A percentile compares a stretch with the other conserved stretches of the same genome.
phyloP scores from a whole-genome alignment of 2,329 filamentous ascomycete species.

The Furcasterigmium sp. region DNA sequence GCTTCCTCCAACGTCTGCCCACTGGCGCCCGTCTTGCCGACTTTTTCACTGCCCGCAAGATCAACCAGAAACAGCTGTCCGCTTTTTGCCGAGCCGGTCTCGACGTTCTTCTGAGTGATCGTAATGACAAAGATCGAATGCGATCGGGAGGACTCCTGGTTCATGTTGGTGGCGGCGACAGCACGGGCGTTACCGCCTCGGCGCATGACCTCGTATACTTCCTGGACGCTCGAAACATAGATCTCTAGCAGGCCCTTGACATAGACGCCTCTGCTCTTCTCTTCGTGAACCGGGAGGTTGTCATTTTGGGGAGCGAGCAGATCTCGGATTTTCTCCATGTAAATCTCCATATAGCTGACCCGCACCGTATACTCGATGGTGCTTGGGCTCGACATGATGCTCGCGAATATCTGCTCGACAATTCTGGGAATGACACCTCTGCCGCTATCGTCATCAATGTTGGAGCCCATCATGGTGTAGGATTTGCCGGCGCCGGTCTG shows the following conservation, averaged over 20 bases:
- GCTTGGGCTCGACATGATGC: constrained; percentile 83
- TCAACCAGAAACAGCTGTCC: constrained; percentile 96
- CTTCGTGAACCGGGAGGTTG: constrained; percentile 95
- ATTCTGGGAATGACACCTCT: constrained; percentile 96
- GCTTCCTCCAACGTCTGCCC: constrained; percentile 96
- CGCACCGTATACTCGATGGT: constrained; percentile 98
- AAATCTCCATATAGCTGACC: constrained; percentile 99
- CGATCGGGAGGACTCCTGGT: constrained; percentile 94
- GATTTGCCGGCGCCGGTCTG: constrained; percentile 98
- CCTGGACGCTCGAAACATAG: constrained; percentile 90
- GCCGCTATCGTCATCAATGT: constrained; percentile 83
- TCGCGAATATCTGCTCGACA: constrained; percentile 94
- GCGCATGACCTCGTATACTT: constrained; percentile 96
- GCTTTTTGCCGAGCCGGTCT: constrained; percentile 92
- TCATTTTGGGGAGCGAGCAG: constrained; percentile 88
- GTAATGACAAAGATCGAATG: constrained; percentile 98
- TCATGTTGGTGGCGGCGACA: constrained; percentile 98
- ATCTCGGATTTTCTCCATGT: constrained; percentile 98
- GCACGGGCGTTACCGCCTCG: constrained; percentile 83
- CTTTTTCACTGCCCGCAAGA: constrained; percentile 96
- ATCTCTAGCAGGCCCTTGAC: constrained; percentile 93
- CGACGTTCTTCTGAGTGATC: constrained; percentile 94
- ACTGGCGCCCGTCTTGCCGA: constrained; percentile 96
- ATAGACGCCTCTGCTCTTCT: constrained; percentile 93
- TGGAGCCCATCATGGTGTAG: constrained; percentile 97